phyloP scores from a whole-genome alignment of 306 rosid genomes.

The Biancaea sappan region DNA sequence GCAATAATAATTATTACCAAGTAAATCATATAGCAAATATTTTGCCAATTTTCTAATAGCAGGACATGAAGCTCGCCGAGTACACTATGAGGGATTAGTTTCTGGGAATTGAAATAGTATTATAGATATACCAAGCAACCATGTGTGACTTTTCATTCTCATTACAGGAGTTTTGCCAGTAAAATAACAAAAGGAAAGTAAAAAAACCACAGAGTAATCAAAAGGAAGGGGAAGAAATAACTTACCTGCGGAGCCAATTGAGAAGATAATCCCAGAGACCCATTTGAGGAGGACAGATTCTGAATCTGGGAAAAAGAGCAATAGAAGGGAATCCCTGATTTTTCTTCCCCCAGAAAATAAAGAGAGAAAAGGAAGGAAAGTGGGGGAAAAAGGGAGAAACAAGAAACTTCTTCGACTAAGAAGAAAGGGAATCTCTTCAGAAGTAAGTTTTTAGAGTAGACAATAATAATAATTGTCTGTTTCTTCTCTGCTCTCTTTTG shows the following conservation, averaged over 20 bases:
- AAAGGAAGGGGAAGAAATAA: not conserved
- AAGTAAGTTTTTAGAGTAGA: too few relatives aligned
- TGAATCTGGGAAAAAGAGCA: not conserved
- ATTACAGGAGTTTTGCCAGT: not conserved
- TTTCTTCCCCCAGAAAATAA: not conserved
- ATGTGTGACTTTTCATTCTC: not conserved
- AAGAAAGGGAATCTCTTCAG: not conserved
- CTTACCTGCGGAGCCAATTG: slow-evolving; percentile 91
- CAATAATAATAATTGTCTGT: not conserved
- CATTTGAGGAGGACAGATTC: slow-evolving; percentile 38
- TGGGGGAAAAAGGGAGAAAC: not conserved
- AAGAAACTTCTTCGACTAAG: slow-evolving; percentile 36
- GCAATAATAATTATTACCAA: not conserved
- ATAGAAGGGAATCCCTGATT: not conserved
- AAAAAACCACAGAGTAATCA: not conserved
- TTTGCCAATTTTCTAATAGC: not conserved
- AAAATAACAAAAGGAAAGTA: not conserved
- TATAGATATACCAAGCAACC: not conserved
- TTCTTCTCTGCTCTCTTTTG: not conserved
- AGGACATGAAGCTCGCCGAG: not conserved
- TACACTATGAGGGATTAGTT: not conserved
- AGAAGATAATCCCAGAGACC: slow-evolving; percentile 87
- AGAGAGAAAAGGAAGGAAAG: not conserved
- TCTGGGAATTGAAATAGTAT: not conserved
- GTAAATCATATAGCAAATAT: not conserved